phyloP scores from a whole-genome alignment of 164 flowering plant genomes.

The Sextonia rubra region DNA sequence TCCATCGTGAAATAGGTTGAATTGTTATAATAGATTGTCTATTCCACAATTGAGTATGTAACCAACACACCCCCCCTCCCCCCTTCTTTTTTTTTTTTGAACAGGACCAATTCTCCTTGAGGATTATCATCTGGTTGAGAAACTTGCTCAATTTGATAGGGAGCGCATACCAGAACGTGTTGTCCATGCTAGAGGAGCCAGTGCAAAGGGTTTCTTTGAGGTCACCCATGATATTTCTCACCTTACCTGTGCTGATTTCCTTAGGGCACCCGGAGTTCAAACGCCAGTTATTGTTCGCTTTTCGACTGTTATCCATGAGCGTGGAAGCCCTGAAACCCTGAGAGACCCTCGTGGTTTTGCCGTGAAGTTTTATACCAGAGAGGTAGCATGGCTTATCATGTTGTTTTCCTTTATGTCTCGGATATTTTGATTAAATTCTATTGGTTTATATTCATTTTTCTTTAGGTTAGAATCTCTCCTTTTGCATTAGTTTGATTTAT shows the following conservation, averaged over 20 bases:
- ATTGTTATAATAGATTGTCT: no score
- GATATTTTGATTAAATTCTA: no score
- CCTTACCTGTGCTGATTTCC: constrained; percentile 94
- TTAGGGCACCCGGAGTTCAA: constrained; percentile 95
- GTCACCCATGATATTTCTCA: constrained; percentile 89
- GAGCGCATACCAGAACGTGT: constrained; percentile 98
- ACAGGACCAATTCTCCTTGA: constrained; percentile 96
- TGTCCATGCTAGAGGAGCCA: constrained; percentile 99
- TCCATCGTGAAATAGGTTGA: no score
- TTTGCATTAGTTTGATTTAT: no score
- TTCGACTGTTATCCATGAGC: constrained; percentile 95
- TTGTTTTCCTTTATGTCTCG: background rate
- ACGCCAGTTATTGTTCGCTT: constrained; percentile 91
- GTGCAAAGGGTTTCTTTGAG: constrained; percentile 99
- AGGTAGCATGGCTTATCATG: constrained; percentile 39
- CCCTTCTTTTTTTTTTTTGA: background rate
- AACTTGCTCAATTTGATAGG: constrained; percentile 85
- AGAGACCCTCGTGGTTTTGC: constrained; percentile 95
- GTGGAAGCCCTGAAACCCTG: constrained; percentile 98
- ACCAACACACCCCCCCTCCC: no score
- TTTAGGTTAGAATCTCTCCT: no score
- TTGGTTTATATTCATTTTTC: background rate
- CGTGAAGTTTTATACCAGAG: constrained; percentile 88
- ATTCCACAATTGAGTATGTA: no score
- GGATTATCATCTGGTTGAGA: constrained; percentile 94